Evolutionary conservation across 352 stramenopile genomes (phyloP), one percentile per base, ranked within the genome.

Genomic region (Peronospora destructor): DNA sequence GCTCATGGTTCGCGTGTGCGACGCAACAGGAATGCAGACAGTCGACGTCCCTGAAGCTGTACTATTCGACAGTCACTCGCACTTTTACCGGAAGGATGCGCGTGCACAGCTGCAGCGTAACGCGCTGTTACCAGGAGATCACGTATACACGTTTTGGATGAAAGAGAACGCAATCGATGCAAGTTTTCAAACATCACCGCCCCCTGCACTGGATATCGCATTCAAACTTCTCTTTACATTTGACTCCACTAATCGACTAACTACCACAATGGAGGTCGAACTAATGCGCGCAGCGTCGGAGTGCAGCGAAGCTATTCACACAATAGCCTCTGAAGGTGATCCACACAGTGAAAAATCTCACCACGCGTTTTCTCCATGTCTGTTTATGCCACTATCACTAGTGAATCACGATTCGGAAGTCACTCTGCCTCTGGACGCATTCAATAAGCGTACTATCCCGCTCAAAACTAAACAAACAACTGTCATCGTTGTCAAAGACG

Each of bases 141-240:
- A 83, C 42, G 59, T 81, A 8, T 90, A 90, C 49, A 79, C 76
- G 5, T 86, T 90, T 42, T 90, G 79, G 79, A 66, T 82, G 25
- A 64, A 84, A 44, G 48, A 67, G 19, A 41, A 63, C 33, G 1
- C 14, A 1, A 51, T 30, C 28, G 42, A 37, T 13, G 12, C 33
- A 10, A 53, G 35, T 12, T 34, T 49, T 38, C 35, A 59, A 34
- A 17, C 52, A 13, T 49, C 49, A n/a, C 10, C 46, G 1, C 28
- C 59, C 2, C 26, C 45, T 21, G 21, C 34, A 8, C 50, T 83
- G 29, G 62, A 76, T 13, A 55, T 81, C 14, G 61, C 64, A 17
- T 72, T 81, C 48, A 59, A 76, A 26, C 30, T 85, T 2, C 21
- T 78, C 8, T 80, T 61, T 21, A 64, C 41, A 0, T 79, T 80